Conservation (phyloP, 2,329 filamentous ascomycete species). For the Cercospora zeae-maydis region DNA sequence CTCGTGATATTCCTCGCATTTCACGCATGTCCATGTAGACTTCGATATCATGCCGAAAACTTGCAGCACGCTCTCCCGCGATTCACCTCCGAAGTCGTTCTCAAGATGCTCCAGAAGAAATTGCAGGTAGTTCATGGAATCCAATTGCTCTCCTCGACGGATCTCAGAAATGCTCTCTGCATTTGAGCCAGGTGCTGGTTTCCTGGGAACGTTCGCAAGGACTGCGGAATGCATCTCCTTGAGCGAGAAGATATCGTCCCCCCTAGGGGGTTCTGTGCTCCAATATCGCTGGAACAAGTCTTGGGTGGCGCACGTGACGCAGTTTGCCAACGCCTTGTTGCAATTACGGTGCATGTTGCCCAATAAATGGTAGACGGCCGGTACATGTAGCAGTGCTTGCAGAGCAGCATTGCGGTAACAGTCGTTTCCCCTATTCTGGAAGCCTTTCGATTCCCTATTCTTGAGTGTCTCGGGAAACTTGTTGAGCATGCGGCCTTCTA, state of each 20-base stretch:
- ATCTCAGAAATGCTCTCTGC: background rate
- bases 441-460: slow-evolving; percentile 13
- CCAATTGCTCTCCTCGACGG: background rate
- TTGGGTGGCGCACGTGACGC: background rate
- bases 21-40: background rate
- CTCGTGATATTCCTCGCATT: background rate
- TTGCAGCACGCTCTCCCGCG: background rate
- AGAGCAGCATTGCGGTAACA: slow-evolving; percentile 18
- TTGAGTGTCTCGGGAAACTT: background rate
- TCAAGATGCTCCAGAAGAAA: background rate
- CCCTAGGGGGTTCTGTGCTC: background rate
- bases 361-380: slow-evolving; percentile 16
- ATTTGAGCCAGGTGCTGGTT: background rate
- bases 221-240: background rate
- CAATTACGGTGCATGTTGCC: slow-evolving; percentile 14
- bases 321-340: background rate
- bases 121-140: background rate
- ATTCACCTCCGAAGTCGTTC: background rate
- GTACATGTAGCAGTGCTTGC: slow-evolving; percentile 18
- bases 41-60: background rate
- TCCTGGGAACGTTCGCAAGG: background rate
- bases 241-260: background rate
- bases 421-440: slow-evolving; percentile 10
- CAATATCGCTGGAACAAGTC: background rate
- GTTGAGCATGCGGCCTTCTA: background rate